These are phyloP conservation scores for Heracleum sosnowskyi DNA, from an alignment of 129 eudicot genomes.

Conservation along the genomic window DNA sequence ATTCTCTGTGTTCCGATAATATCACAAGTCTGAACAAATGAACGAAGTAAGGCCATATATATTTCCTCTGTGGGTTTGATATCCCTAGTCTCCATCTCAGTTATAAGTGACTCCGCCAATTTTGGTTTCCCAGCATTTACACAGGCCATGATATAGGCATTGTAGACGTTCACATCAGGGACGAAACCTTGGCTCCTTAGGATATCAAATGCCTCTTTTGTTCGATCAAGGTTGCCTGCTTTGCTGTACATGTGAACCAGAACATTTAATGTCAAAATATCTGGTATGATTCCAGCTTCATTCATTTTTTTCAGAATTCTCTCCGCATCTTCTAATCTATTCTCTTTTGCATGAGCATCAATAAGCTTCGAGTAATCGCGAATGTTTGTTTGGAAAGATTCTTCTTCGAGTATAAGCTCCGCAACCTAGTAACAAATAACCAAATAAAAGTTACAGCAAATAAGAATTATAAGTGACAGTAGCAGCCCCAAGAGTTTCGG, in stretches of 20 bases:
- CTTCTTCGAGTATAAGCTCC: slow-evolving; percentile 61
- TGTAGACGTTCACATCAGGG: slow-evolving; percentile 58
- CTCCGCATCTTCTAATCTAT: slow-evolving; percentile 50
- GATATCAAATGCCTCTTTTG: slow-evolving; percentile 53
- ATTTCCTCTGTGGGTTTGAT: slow-evolving; percentile 48
- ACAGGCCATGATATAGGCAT: slow-evolving; percentile 69
- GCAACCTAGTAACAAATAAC: slow-evolving; percentile 47
- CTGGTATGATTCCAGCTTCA: slow-evolving; percentile 58
- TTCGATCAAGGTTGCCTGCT: slow-evolving; percentile 48
- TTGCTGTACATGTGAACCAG: slow-evolving; percentile 75
- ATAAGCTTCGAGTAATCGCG: slow-evolving; percentile 73
- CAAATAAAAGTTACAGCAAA: neutral
- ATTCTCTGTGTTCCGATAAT: slow-evolving; percentile 34
- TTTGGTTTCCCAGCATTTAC: slow-evolving; percentile 43
- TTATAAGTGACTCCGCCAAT: slow-evolving; percentile 31
- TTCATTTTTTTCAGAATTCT: slow-evolving; percentile 71
- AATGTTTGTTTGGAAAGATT: slow-evolving; percentile 55
- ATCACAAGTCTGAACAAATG: slow-evolving; percentile 51
- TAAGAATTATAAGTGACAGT: neutral
- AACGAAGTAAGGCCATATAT: slow-evolving; percentile 43
- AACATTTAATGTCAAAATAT: slow-evolving; percentile 35
- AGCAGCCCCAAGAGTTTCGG: neutral
- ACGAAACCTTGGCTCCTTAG: slow-evolving; percentile 50
- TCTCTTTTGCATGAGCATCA: slow-evolving; percentile 52
- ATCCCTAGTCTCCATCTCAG: slow-evolving; percentile 42